These are phyloP conservation scores for Ceratobasidium theobromae DNA, from an alignment of 1,284 basidiomycete species.

Conservation along the genomic window DNA sequence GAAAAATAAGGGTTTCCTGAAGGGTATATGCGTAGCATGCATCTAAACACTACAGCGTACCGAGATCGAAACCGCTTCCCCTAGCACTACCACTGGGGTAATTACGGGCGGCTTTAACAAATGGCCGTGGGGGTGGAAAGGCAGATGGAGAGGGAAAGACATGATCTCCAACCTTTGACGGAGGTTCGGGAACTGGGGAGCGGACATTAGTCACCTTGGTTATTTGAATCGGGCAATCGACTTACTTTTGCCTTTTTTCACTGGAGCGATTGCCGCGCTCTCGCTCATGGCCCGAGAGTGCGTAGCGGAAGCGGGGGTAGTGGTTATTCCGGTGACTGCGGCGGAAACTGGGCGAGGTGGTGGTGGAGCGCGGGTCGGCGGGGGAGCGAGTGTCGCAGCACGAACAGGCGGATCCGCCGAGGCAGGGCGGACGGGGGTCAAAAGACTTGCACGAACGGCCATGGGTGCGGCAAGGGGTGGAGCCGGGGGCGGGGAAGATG, in stretches of 20 bases:
- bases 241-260: conserved; percentile 28
- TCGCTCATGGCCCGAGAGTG: conserved; percentile 29
- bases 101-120: conserved; percentile 50
- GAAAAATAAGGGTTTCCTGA: background rate
- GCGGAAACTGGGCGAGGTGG: conserved; percentile 40
- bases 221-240: background rate
- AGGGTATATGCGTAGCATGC: background rate
- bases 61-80: conserved; percentile 64
- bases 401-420: conserved; percentile 8
- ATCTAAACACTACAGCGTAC: conserved; percentile 1
- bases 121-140: conserved; percentile 74
- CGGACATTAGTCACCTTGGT: conserved; percentile 34
- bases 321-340: conserved; percentile 42
- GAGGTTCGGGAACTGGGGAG: conserved; percentile 67
- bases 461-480: conserved; percentile 23
- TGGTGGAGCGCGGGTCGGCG: conserved; percentile 40
- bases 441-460: background rate
- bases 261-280: conserved; percentile 19
- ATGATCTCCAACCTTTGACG: conserved; percentile 65
- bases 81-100: conserved; percentile 64
- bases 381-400: conserved; percentile 47
- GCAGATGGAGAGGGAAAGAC: conserved; percentile 64
- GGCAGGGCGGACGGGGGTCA: conserved; percentile 30
- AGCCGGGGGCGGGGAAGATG: conserved; percentile 19
- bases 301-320: conserved; percentile 42